Evolutionary conservation across 805 yeast genomes (phyloP).

Genomic region (Metschnikowia cerradonensis): DNA sequence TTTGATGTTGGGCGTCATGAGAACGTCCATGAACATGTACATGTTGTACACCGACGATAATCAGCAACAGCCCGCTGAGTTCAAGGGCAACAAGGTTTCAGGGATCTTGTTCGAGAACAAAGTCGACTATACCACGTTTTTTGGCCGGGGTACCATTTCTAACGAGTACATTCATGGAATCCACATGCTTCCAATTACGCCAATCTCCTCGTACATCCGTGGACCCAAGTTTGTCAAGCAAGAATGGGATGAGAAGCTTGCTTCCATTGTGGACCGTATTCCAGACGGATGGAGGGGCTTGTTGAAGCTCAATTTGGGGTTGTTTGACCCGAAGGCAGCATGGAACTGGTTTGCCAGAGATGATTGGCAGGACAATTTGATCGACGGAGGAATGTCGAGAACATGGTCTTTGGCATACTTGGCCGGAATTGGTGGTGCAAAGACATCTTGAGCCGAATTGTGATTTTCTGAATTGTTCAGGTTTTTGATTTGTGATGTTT

Average conservation of each 20-base stretch:
- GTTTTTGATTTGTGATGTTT: not conserved
- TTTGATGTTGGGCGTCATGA: constrained; percentile 58
- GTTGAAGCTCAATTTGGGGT: constrained; percentile 68
- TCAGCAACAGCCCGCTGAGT: constrained; percentile 50
- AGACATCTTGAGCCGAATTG: not conserved
- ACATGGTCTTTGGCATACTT: constrained; percentile 84
- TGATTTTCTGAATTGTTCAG: not conserved
- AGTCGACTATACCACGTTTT: constrained; percentile 68
- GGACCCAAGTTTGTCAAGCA: constrained; percentile 50
- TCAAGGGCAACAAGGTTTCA: constrained; percentile 61
- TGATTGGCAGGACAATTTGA: constrained; percentile 49
- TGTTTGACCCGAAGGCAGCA: constrained; percentile 57
- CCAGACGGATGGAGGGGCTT: constrained; percentile 73
- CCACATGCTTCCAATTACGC: constrained; percentile 72
- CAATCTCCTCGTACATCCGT: constrained; percentile 60
- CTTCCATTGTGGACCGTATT: constrained; percentile 42
- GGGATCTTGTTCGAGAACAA: constrained; percentile 75
- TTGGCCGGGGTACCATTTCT: constrained; percentile 56
- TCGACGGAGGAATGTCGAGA: constrained; percentile 82
- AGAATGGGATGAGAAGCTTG: constrained; percentile 58
- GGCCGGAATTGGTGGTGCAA: constrained; percentile 44
- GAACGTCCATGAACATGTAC: constrained; percentile 50
- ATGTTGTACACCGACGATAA: constrained; percentile 54
- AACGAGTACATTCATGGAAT: constrained; percentile 73
- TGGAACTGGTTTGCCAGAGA: constrained; percentile 45